phyloP scores from a whole-genome alignment of 257 asterid genomes.

The Scutellaria baicalensis region DNA sequence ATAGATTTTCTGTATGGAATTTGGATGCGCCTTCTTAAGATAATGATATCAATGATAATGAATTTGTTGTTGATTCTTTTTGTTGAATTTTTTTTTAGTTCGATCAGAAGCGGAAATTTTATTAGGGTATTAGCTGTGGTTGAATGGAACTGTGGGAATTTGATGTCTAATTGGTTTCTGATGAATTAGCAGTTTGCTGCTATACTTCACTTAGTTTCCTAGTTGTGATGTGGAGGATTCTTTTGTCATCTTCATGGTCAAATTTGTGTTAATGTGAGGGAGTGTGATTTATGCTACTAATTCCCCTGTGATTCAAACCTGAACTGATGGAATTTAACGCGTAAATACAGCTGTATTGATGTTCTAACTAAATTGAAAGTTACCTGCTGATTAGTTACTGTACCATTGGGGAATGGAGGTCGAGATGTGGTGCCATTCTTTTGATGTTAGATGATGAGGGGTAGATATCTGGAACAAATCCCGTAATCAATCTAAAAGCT shows the following conservation, averaged over 20 bases:
- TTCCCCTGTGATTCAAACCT: not conserved
- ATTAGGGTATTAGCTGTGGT: not conserved
- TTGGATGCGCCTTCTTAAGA: not conserved
- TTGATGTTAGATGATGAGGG: not conserved
- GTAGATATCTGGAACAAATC: not conserved
- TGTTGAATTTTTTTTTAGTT: not conserved
- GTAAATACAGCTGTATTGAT: not conserved
- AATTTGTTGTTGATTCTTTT: not conserved
- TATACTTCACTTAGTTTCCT: not conserved
- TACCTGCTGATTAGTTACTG: not conserved
- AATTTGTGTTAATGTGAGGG: not conserved
- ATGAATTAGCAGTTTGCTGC: constrained; percentile 3
- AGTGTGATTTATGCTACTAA: not conserved
- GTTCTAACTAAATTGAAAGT: not conserved
- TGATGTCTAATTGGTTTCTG: not conserved
- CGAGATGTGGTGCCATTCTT: not conserved
- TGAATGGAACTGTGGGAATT: not conserved
- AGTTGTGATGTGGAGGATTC: not conserved
- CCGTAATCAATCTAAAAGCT: not conserved
- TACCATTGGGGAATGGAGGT: not conserved
- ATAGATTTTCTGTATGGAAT: not conserved
- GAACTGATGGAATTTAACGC: not conserved
- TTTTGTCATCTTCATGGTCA: not conserved
- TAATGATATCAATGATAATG: too few relatives aligned
- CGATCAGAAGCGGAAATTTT: not conserved